Evolutionary conservation across 768 basidiomycete genomes (phyloP), one percentile per base, ranked within the genome.

Genomic region (Lentinula guzmanii): DNA sequence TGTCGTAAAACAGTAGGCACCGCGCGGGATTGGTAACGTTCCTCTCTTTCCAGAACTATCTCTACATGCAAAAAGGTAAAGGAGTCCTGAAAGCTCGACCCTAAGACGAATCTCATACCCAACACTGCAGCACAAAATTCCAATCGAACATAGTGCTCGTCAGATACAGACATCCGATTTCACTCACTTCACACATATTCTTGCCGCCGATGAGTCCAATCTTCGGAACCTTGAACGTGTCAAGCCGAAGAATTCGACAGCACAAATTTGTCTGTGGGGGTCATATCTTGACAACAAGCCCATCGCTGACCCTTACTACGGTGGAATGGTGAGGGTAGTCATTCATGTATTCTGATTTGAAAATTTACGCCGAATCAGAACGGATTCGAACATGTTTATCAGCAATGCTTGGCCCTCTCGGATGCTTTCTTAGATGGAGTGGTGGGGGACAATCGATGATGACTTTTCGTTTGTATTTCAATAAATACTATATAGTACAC

Each of bases 271-370:
- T 6, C 78, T 95, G n/a, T 95, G 89, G 86, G 91, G 91, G 16
- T 87, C 89, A 5, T 92, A 88, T 69, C 73, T 86, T 5, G 89
- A 90, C 69, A 76, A 78, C 52, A 81, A 81, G 67, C 79, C 86
- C 16, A 93, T 97, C 63, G 77, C 80, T 10, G 95, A 96, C 70
- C 95, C 95, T 5, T 96, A 94, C 71, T 94, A 91, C 63, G 90
- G 86, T 11, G 83, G 84, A 37, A 75, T 77, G 34, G 86, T 88
- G 70, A 68, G 83, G 3, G 3, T 28, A 28, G 28, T 28, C 28
- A 28, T 28, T 28, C 28, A 28, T 28, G 28, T 28, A 28, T 28
- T 56, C 11, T 35, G 43, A 35, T 39, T 57, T 35, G 56, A 11
- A 59, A 11, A 31, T 61, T 41, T 21, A 55, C 53, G 21, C 13